phyloP scores from a whole-genome alignment of 2,329 filamentous ascomycete species.

The Xylariales sp. region DNA sequence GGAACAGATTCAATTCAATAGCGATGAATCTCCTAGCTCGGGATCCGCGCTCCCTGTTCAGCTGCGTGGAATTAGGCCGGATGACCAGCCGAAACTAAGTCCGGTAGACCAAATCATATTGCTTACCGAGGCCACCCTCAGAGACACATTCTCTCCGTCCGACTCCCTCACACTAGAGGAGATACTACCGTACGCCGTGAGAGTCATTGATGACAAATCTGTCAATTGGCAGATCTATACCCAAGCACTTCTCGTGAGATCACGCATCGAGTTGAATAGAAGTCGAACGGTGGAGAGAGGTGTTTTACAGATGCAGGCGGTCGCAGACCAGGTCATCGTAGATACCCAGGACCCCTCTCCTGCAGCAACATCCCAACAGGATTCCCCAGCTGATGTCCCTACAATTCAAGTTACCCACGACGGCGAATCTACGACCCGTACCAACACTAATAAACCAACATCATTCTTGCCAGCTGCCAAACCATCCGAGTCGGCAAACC shows the following conservation, averaged over 20 bases:
- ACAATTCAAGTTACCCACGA: constrained; percentile 59
- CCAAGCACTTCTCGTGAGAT: constrained; percentile 88
- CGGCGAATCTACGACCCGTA: constrained; percentile 36
- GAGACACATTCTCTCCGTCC: constrained; percentile 84
- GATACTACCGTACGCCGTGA: constrained; percentile 87
- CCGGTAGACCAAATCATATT: constrained; percentile 92
- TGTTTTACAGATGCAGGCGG: constrained; percentile 90
- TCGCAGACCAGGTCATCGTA: constrained; percentile 94
- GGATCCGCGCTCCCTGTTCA: constrained; percentile 64
- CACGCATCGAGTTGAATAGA: constrained; percentile 87
- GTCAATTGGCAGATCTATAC: constrained; percentile 99
- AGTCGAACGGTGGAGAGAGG: constrained; percentile 90
- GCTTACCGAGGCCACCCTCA: constrained; percentile 87
- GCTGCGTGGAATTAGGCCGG: constrained; percentile 75
- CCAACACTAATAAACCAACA: constrained; percentile 64
- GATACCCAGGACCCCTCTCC: constrained; percentile 67
- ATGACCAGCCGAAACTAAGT: constrained; percentile 82
- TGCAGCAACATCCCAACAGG: constrained; percentile 40
- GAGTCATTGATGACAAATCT: constrained; percentile 87
- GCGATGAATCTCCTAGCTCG: constrained; percentile 53
- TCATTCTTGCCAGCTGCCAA: constrained; percentile 85
- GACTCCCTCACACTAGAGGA: constrained; percentile 93
- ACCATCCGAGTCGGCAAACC: constrained; percentile 80
- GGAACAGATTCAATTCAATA: constrained; percentile 84
- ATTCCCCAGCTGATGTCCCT: constrained; percentile 51